phyloP scores from a whole-genome alignment of 1,139 yeast genomes.

The Candida dubliniensis region DNA sequence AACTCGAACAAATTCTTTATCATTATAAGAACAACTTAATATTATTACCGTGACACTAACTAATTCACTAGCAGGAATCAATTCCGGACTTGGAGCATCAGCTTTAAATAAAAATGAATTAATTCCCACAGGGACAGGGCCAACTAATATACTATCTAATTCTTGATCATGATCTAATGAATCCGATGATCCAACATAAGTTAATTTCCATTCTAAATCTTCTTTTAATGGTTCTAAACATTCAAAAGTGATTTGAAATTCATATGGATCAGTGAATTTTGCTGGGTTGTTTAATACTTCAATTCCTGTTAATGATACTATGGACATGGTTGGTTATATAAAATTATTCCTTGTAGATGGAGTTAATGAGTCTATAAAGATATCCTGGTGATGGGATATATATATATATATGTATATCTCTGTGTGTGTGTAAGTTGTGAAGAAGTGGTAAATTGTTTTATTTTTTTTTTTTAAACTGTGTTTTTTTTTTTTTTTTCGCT shows the following conservation, averaged over 20 bases:
- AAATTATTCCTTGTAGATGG: too few species aligned
- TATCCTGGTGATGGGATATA: too few species aligned
- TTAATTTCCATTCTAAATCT: slow-evolving; percentile 95
- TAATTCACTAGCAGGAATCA: slow-evolving; percentile 92
- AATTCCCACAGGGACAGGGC: slow-evolving; percentile 97
- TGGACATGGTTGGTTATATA: slow-evolving; percentile 65
- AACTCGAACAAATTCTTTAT: slow-evolving; percentile 91
- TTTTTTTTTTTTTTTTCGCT: too few species aligned
- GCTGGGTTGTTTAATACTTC: slow-evolving; percentile 96
- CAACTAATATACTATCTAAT: slow-evolving; percentile 89
- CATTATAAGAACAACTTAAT: slow-evolving; percentile 89
- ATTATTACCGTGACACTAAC: slow-evolving; percentile 93
- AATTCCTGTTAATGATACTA: slow-evolving; percentile 88
- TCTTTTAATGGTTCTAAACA: slow-evolving; percentile 91
- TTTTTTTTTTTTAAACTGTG: too few species aligned
- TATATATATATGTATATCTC: too few species aligned
- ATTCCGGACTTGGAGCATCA: slow-evolving; percentile 94
- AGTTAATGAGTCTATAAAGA: too few species aligned
- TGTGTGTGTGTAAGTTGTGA: too few species aligned
- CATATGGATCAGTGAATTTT: slow-evolving; percentile 87
- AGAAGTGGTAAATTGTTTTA: too few species aligned
- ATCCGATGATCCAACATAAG: slow-evolving; percentile 93
- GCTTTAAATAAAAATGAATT: slow-evolving; percentile 92
- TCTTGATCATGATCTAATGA: slow-evolving; percentile 96
- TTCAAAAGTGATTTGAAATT: slow-evolving; percentile 95